Evolutionary conservation across 495 filamentous ascomycete genomes (phyloP), one percentile per base, ranked within the genome.

Genomic region (Pyrenopolyporus hunteri): DNA sequence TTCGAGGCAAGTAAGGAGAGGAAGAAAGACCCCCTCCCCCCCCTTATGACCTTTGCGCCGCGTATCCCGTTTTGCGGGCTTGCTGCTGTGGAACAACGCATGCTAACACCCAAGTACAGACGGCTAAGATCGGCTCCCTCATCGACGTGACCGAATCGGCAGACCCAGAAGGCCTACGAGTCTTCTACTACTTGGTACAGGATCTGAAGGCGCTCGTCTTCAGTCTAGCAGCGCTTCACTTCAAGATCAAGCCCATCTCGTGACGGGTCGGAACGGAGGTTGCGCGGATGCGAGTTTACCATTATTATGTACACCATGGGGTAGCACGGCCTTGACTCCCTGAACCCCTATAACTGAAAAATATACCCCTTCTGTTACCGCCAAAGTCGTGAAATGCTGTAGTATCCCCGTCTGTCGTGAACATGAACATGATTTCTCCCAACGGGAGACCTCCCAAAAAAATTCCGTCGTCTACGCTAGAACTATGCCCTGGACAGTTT

Each of bases 181-280:
- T 99, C n/a, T 99, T 99, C 74, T 98, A 99, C 80, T 99, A 99
- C 70, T 89, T 99, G 0, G 93, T 98, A 3, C 95, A 98, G 72
- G 95, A 99, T 68, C 79, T 99, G 42, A 98, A 98, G 77, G 94
- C 94, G 10, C 84, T 99, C 22, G 90, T 98, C 1, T 99, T 99
- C 76, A 96, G 93, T 25, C 78, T 99, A 25, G 98, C 97, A 63
- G 89, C 90, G 8, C 83, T 99, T 44, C 95, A 99, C 76, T 99
- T 98, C 82, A 99, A 98, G 87, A 92, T 92, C 76, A 93, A 93
- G 74, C 89, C 89, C n/a, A 92, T 93, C 63, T 92, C 69, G 19
- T 71, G 37, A 51, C 23, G 44, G 29, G 33, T 4, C 9, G 13
- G 14, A 23, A 58, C 10, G 46, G 29, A 51, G 2, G 22, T 31